phyloP scores from a whole-genome alignment of 2,329 filamentous ascomycete species.

The Monosporascus ibericus region DNA sequence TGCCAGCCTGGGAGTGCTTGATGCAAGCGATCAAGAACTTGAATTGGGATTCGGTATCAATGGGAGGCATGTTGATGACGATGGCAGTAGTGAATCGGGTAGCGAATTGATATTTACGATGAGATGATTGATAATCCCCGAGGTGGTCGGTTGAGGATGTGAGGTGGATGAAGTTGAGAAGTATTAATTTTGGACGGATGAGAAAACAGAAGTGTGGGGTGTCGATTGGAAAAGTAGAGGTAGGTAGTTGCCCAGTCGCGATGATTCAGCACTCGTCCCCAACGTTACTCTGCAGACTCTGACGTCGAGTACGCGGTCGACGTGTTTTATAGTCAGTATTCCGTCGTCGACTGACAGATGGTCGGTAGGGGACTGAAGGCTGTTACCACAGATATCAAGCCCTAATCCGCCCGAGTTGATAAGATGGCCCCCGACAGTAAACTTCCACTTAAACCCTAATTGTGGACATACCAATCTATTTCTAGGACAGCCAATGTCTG shows the following conservation, averaged over 20 bases:
- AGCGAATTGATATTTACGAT: neutral
- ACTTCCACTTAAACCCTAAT: too few species aligned
- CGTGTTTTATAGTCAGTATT: too few species aligned
- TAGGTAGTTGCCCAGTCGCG: neutral
- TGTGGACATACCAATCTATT: neutral
- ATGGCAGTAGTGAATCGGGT: neutral
- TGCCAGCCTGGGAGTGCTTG: slow-evolving; percentile 51
- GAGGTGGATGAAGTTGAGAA: neutral
- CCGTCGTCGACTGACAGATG: too few species aligned
- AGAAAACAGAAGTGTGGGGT: too few species aligned
- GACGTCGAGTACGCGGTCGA: neutral
- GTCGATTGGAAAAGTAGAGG: neutral
- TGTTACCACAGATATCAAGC: neutral
- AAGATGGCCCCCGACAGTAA: too few species aligned
- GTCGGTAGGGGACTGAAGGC: neutral
- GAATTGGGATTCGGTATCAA: slow-evolving; percentile 50
- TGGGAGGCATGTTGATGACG: slow-evolving; percentile 37
- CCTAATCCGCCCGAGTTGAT: too few species aligned
- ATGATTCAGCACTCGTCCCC: neutral
- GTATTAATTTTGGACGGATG: neutral
- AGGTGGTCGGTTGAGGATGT: neutral
- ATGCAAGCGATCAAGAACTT: slow-evolving; percentile 63
- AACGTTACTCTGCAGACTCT: too few species aligned
- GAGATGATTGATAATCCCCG: neutral
- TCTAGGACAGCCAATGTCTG: neutral